Percentiles rank a stretch among this genome's conserved stretches.
Evolutionary conservation across 139 green algal genomes (phyloP).

Genomic region (Asterochloris sp.): DNA sequence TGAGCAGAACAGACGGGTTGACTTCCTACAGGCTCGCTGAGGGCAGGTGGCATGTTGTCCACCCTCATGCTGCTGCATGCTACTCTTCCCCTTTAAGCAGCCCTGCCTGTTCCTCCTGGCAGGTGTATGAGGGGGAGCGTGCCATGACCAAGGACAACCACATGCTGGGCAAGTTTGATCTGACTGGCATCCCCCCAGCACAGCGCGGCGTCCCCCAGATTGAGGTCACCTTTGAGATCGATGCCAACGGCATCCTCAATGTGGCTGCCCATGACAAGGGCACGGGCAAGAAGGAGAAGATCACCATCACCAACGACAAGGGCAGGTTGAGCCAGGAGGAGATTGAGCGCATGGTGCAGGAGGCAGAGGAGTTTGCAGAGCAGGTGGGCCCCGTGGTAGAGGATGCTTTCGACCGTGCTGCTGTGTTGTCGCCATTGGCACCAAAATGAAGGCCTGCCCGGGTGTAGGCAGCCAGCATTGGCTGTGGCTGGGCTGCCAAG

Average conservation of each 20-base stretch:
- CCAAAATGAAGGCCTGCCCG: too few relatives aligned
- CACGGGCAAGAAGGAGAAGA: slow-evolving; percentile 77
- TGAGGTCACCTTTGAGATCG: slow-evolving; percentile 85
- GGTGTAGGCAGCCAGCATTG: too few relatives aligned
- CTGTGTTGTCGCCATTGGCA: not conserved
- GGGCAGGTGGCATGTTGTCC: too few relatives aligned
- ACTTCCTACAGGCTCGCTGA: too few relatives aligned
- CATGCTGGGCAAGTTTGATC: slow-evolving; percentile 88
- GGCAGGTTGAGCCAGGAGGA: slow-evolving; percentile 63
- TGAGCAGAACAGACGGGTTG: too few relatives aligned
- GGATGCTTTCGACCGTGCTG: not conserved
- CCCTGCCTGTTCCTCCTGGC: not conserved
- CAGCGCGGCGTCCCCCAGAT: slow-evolving; percentile 83
- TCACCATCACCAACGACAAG: slow-evolving; percentile 87
- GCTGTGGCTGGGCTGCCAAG: too few relatives aligned
- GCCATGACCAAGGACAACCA: slow-evolving; percentile 95
- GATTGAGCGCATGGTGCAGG: slow-evolving; percentile 68
- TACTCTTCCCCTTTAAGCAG: too few relatives aligned
- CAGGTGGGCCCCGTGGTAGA: slow-evolving; percentile 22
- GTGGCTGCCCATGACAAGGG: slow-evolving; percentile 84
- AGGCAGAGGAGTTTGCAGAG: slow-evolving; percentile 65
- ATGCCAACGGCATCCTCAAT: slow-evolving; percentile 92
- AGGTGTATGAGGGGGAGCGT: slow-evolving; percentile 89
- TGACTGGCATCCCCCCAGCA: slow-evolving; percentile 87
- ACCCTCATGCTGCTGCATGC: too few relatives aligned